Evolutionary conservation across 2,329 filamentous ascomycete genomes (phyloP).

Genomic region (Graphilbum fragrans): DNA sequence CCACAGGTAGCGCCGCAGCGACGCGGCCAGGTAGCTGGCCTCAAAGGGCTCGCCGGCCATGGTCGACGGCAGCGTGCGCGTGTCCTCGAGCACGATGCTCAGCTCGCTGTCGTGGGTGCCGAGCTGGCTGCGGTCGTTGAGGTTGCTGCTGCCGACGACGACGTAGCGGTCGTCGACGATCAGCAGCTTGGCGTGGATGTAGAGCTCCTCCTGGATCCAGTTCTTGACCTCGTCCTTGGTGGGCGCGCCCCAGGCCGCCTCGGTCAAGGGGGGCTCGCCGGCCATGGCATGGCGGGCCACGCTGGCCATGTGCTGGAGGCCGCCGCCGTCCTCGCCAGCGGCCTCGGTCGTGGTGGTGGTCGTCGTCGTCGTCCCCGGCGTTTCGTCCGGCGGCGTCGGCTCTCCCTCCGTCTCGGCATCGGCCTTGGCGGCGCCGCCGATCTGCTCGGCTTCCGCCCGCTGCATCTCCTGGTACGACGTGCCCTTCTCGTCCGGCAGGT

Average conservation of each 20-base stretch:
- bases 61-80: slow-evolving; percentile 51
- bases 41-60: slow-evolving; percentile 71
- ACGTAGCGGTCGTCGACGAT: slow-evolving; percentile 80
- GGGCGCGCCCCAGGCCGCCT: slow-evolving; percentile 67
- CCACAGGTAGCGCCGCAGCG: slow-evolving; percentile 75
- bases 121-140: slow-evolving; percentile 83
- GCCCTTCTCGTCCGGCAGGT: slow-evolving; percentile 66
- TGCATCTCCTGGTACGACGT: slow-evolving; percentile 80
- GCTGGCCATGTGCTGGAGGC: slow-evolving; percentile 22
- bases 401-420: slow-evolving; percentile 31
- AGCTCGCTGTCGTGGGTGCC: slow-evolving; percentile 87
- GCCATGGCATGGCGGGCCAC: slow-evolving; percentile 78
- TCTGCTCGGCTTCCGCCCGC: slow-evolving; percentile 75
- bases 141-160: slow-evolving; percentile 77
- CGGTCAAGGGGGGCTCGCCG: slow-evolving; percentile 42
- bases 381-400: background rate
- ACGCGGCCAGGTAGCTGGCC: slow-evolving; percentile 65
- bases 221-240: slow-evolving; percentile 68
- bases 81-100: slow-evolving; percentile 81
- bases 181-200: slow-evolving; percentile 84
- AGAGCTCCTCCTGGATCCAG: slow-evolving; percentile 92
- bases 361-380: background rate
- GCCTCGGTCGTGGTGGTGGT: background rate
- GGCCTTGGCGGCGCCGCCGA: slow-evolving; percentile 37
- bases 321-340: background rate